Conservation (phyloP, 2,329 filamentous ascomycete species). For the Talaromyces piceae region DNA sequence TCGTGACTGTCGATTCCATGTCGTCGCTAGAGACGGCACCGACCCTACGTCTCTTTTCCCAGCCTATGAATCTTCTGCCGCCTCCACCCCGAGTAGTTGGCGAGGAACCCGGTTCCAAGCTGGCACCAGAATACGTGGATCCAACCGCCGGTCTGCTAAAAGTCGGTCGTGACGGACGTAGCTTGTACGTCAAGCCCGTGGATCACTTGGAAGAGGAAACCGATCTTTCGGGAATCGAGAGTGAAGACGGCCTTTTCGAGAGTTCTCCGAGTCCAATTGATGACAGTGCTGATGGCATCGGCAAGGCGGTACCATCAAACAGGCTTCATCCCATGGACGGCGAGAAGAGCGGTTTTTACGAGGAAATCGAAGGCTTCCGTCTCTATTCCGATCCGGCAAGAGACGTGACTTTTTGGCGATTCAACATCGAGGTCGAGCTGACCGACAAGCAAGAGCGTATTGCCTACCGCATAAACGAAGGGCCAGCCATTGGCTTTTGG, state of each 20-base stretch:
- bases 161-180: conserved; percentile 73
- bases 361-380: conserved; percentile 72
- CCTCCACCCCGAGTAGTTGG: conserved; percentile 65
- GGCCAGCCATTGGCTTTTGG: conserved; percentile 87
- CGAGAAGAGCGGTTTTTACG: conserved; percentile 72
- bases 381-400: conserved; percentile 77
- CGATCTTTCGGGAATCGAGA: conserved; percentile 73
- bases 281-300: conserved; percentile 29
- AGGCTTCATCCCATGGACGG: conserved; percentile 53
- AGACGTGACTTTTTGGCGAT: conserved; percentile 93
- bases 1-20: conserved; percentile 77
- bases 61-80: conserved; percentile 74
- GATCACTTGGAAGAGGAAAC: conserved; percentile 71
- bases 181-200: conserved; percentile 82
- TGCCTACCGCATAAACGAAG: conserved; percentile 90
- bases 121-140: conserved; percentile 76
- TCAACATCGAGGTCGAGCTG: conserved; percentile 90
- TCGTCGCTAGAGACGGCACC: conserved; percentile 77
- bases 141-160: conserved; percentile 83
- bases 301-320: conserved; percentile 41
- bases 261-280: conserved; percentile 44
- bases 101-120: conserved; percentile 49
- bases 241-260: conserved; percentile 77
- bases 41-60: conserved; percentile 74
- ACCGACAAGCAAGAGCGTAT: conserved; percentile 70